phyloP scores from a whole-genome alignment of 2,329 filamentous ascomycete genomes.

The Cordyceps sp. region DNA sequence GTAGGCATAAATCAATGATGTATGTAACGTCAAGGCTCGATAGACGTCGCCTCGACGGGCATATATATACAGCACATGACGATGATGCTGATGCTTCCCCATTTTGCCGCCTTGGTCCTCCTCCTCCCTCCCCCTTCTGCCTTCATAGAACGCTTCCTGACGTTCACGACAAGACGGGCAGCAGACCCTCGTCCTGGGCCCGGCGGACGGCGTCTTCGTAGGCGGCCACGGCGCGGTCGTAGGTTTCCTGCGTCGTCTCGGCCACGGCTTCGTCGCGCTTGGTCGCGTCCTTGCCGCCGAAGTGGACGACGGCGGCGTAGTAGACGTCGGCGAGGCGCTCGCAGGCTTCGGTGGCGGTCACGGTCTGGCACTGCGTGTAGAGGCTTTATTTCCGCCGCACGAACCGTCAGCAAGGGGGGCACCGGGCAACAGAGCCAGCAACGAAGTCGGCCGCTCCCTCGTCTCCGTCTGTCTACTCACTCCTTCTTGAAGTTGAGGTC shows the following conservation, averaged over 20 bases:
- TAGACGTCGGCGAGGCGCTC: constrained; percentile 21
- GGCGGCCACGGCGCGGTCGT: neutral
- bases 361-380: constrained; percentile 17
- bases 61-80: no score
- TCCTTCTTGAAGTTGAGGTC: constrained; percentile 32
- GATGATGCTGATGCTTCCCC: no score
- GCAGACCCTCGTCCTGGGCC: neutral
- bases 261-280: neutral
- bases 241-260: no score
- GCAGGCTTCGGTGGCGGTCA: constrained; percentile 10
- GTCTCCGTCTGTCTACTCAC: constrained; percentile 9
- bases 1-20: no score
- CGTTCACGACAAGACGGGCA: neutral
- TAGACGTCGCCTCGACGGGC: no score
- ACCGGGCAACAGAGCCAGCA: neutral
- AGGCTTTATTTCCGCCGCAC: no score
- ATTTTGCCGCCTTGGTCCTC: no score
- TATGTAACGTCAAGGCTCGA: no score
- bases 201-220: constrained; percentile 15
- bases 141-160: no score
- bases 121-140: no score
- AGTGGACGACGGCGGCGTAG: constrained; percentile 19
- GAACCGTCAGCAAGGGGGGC: neutral
- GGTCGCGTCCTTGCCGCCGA: constrained; percentile 11
- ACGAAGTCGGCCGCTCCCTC: neutral